Base-by-base conservation (phyloP, 1,139 yeast genomes). In the Kluyveromyces sp. region DNA sequence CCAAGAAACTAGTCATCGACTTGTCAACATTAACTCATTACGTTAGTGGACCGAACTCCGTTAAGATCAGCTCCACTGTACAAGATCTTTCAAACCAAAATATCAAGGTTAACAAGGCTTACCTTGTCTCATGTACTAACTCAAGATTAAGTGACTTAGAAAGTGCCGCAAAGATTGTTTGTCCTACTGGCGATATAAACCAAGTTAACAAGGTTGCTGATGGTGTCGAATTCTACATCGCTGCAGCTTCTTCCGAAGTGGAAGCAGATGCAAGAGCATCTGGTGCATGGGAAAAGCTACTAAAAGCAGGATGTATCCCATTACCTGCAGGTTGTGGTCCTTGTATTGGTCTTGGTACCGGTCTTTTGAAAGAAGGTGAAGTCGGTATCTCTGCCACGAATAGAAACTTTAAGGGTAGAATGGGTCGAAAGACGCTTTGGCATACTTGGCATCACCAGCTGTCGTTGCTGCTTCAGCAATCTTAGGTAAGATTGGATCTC, bases 271-370 rank as follows among this genome's bases (percentile, higher is more conserved):
- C 98, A 41, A 96, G 86, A 69, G 77, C 79, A 39, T 72, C 69
- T 44, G 98, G 98, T 50, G 94, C 95, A 8, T 94, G 99, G 98
- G 77, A 89, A 59, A 80, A 79, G 33, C 75, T 94, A 46, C 61
- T 92, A 39, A 92, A 83, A 47, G 95, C 97, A 10, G 99, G 99
- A 45, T 96, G 97, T 48, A 86, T 72, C 58, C 90, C 97, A 34
- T 77, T 92, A 57, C 97, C 97, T 21, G 96, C 98, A 25, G 99
- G 99, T 27, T 92, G 99, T 71, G 99, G 99, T 42, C 99, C 99
- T 35, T 92, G 99, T 72, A 92, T 92, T 61, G 99, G 99, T 39
- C 75, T 92, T 48, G 99, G 99, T 51, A 76, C 94, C 35, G 99
- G 99, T 45, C 73, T 92, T 53, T 74, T 92, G 58, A 81, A 92